Evolutionary conservation across 225 moss, liverwort and hornwort genomes (phyloP), one percentile per base, ranked within the genome.

Genomic region (Sphagnum contortum): DNA sequence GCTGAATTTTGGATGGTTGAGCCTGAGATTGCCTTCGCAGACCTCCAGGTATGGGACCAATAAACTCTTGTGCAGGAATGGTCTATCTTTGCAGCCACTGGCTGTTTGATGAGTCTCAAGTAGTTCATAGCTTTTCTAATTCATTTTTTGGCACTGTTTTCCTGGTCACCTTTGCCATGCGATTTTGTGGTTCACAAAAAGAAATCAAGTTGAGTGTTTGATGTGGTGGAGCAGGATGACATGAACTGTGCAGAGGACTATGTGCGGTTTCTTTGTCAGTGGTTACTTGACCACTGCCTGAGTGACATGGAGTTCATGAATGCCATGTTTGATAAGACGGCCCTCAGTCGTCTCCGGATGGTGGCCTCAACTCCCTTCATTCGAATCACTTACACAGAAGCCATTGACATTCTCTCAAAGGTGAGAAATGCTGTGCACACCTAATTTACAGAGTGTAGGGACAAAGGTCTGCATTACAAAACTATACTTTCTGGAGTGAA

Each of bases 1-100:
- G 80, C 96, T 6, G 92, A 98, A 74, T 92, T 98, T 44, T 98
- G 96, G 96, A 98, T 98, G 96, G 80, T 98, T 57, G 96, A 98
- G 76, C 96, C 96, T 51, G 96, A 98, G 64, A 92, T 98, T 52
- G 90, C 96, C 8, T 98, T 98, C 67, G 92, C 92, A 57, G 92
- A 98, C 72, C 71, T 98, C 29, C 29, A 29, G 29, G 29, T 29
- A 29, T 29, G 29, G 29, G 29, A 29, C 29, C 29, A 29, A 29
- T 29, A 29, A 29, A 29, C 29, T 0, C 29, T 29, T 29, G 29
- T 29, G 29, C 29, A 29, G 29, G 29, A 29, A 29, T 29, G 29
- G 29, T 29, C 29, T 29, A 29, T 29, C 29, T 29, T 1, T 29
- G 0, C 29, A 29, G 29, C 29, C 29, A 29, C 29, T 29, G 29